Conservation (phyloP, 78 protist genomes). For the Planoprotostelium fungivorum region DNA sequence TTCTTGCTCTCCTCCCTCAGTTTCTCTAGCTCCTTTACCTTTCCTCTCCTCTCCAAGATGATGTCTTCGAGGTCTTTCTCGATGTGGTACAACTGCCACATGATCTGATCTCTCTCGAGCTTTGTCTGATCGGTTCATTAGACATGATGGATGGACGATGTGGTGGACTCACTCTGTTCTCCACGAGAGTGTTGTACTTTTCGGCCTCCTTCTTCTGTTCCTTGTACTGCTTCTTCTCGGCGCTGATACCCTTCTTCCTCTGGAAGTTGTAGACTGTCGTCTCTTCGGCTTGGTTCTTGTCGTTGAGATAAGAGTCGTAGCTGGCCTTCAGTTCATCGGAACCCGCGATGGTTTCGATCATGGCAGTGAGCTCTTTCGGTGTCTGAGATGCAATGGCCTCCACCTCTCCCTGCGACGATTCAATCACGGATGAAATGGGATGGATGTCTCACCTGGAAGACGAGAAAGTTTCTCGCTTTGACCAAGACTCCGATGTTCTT, state of each 20-base stretch:
- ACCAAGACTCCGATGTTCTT: slow-evolving; percentile 34
- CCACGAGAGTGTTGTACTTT: slow-evolving; percentile 13
- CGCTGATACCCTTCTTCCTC: slow-evolving; percentile 43
- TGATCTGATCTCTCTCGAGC: slow-evolving; percentile 10
- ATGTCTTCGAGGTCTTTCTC: slow-evolving; percentile 6
- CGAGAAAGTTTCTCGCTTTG: slow-evolving; percentile 85
- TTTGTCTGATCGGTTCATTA: too few species aligned
- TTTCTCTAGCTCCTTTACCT: background rate
- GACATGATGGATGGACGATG: too few species aligned
- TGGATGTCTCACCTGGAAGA: slow-evolving; percentile 60
- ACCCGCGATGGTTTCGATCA: slow-evolving; percentile 77
- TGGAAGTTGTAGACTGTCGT: slow-evolving; percentile 9
- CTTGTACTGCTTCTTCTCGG: slow-evolving; percentile 71
- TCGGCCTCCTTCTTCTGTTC: slow-evolving; percentile 87
- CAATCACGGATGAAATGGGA: background rate
- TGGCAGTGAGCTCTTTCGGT: slow-evolving; percentile 80
- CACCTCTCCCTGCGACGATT: slow-evolving; percentile 82
- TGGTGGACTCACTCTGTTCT: background rate
- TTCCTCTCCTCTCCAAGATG: background rate
- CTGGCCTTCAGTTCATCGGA: slow-evolving; percentile 25
- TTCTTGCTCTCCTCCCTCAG: slow-evolving; percentile 8
- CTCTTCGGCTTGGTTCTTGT: slow-evolving; percentile 41
- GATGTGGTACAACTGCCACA: slow-evolving; percentile 52
- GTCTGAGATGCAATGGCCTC: slow-evolving; percentile 73
- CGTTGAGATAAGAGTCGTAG: slow-evolving; percentile 2